phyloP scores from a whole-genome alignment of 163 green algal genomes.

The Volvox carteri region DNA sequence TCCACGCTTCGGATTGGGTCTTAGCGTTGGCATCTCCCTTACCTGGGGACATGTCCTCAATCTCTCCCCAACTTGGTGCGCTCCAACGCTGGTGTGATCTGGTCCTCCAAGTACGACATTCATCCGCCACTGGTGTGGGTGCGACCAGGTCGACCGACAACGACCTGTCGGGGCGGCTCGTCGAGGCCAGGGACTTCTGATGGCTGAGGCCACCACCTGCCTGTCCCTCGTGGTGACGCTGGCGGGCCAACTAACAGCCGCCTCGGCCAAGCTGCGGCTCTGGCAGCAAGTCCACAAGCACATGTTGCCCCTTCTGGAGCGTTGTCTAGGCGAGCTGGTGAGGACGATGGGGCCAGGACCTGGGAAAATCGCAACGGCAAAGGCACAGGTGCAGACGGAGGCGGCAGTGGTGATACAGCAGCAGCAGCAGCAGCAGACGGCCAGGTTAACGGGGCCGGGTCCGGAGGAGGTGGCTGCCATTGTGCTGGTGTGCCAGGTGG shows the following conservation, averaged over 20 bases:
- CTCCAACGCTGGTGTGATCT: too few species aligned
- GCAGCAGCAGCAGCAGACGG: background rate
- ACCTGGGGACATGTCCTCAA: too few species aligned
- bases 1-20: too few species aligned
- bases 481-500: slow-evolving; percentile 52
- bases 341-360: background rate
- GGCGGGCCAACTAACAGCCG: slow-evolving; percentile 48
- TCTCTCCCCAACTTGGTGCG: too few species aligned
- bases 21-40: too few species aligned
- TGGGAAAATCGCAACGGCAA: background rate
- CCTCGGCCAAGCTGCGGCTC: slow-evolving; percentile 33
- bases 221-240: slow-evolving; percentile 53
- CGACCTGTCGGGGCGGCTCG: too few species aligned
- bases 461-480: slow-evolving; percentile 48
- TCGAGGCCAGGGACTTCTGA: slow-evolving; percentile 12
- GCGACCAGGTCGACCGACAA: too few species aligned
- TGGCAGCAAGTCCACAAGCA: slow-evolving; percentile 60
- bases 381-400: background rate
- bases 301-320: slow-evolving; percentile 65
- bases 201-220: slow-evolving; percentile 52
- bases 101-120: too few species aligned
- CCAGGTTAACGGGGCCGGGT: background rate
- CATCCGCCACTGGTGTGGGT: too few species aligned
- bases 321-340: slow-evolving; percentile 58
- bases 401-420: background rate